Conservation (phyloP, 129 eudicot species). For the Kitagawia praeruptora region DNA sequence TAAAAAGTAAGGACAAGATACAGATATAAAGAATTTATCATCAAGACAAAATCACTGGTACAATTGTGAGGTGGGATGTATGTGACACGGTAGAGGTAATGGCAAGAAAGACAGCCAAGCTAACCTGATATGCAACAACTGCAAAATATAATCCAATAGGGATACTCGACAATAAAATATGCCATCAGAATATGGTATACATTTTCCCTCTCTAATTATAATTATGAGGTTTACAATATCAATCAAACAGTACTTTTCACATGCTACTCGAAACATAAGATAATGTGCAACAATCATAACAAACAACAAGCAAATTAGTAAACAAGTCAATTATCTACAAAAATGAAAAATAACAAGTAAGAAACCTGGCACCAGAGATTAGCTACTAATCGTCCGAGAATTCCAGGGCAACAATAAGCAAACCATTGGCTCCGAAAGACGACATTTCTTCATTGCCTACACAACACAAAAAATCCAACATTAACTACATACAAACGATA, state of each 20-base stretch:
- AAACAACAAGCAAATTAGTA: neutral
- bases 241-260: too few species aligned
- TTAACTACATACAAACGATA: too few species aligned
- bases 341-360: too few species aligned
- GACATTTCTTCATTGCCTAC: constrained; percentile 19
- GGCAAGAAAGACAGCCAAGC: neutral
- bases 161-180: constrained; percentile 19
- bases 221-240: too few species aligned
- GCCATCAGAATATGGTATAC: too few species aligned
- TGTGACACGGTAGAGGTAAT: neutral
- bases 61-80: neutral
- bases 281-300: neutral
- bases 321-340: constrained; percentile 12
- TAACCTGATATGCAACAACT: constrained; percentile 22
- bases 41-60: too few species aligned
- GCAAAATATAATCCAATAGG: constrained; percentile 25
- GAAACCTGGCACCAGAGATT: constrained; percentile 73
- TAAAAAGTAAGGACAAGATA: neutral
- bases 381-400: constrained; percentile 84
- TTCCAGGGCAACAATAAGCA: constrained; percentile 94
- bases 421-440: constrained; percentile 61
- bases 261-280: neutral
- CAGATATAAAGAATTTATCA: too few species aligned
- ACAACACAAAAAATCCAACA: neutral
- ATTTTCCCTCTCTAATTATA: too few species aligned